These are phyloP conservation scores for Babesia bovis DNA, from an alignment of 169 alveolate genomes.

Conservation along the genomic window DNA sequence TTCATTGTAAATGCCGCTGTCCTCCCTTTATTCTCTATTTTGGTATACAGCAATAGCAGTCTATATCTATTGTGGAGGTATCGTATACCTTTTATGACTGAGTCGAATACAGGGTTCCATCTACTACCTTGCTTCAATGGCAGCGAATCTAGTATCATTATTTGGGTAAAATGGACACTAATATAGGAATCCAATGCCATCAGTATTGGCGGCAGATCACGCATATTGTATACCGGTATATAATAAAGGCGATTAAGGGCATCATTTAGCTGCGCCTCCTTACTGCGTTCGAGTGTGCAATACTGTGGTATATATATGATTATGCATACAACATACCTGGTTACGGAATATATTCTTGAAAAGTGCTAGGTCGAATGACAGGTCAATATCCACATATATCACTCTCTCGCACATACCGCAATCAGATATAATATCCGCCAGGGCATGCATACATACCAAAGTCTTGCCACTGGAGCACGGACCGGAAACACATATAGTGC, in stretches of 20 bases:
- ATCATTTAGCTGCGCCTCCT: not conserved
- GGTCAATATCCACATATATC: conserved; percentile 23
- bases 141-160: conserved; percentile 12
- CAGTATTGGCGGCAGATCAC: conserved; percentile 5
- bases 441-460: conserved; percentile 5
- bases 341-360: not conserved
- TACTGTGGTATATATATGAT: too few species aligned
- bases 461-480: conserved; percentile 33
- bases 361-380: conserved; percentile 11
- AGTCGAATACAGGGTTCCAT: not conserved
- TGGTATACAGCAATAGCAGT: conserved; percentile 9
- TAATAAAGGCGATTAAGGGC: not conserved
- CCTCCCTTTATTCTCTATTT: conserved; percentile 12
- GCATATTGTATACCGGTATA: conserved; percentile 17
- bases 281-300: not conserved
- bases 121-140: not conserved
- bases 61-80: not conserved
- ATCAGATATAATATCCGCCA: conserved; percentile 24
- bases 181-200: conserved; percentile 19
- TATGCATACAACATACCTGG: conserved; percentile 26
- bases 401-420: conserved; percentile 29
- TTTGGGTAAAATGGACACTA: not conserved
- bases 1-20: too few species aligned
- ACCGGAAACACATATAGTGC: conserved; percentile 16
- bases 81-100: not conserved